A percentile compares a stretch with the other conserved stretches of the same genome.
phyloP scores from a whole-genome alignment of 2,329 filamentous ascomycete genomes.

The Pseudofabraea citricarpa region DNA sequence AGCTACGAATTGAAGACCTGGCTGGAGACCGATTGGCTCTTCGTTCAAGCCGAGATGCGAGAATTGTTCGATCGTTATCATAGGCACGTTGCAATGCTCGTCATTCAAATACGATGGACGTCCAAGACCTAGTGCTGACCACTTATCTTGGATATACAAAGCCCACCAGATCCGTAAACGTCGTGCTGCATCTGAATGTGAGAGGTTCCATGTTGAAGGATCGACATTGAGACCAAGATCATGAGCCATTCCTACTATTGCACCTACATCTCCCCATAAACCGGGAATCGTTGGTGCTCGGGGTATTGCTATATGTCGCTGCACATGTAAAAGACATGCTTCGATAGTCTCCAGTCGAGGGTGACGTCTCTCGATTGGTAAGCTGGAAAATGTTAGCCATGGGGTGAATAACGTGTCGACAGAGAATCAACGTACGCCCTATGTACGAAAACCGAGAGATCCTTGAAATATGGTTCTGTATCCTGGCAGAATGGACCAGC shows the following conservation, averaged over 20 bases:
- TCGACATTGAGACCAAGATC: conserved; percentile 26
- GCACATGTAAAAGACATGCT: conserved; percentile 17
- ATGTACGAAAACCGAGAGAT: conserved; percentile 14
- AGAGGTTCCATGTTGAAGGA: conserved; percentile 22
- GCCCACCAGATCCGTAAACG: conserved; percentile 59
- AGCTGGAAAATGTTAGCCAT: conserved; percentile 7
- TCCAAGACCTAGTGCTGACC: conserved; percentile 52
- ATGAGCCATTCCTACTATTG: conserved; percentile 20
- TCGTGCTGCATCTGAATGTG: conserved; percentile 20
- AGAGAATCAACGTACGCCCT: conserved; percentile 13
- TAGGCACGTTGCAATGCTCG: conserved; percentile 25
- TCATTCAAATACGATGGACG: conserved; percentile 40
- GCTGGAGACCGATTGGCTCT: conserved; percentile 16
- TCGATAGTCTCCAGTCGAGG: conserved; percentile 21
- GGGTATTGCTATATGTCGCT: conserved; percentile 12
- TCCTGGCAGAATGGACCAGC: conserved; percentile 18
- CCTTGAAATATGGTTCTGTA: conserved; percentile 9
- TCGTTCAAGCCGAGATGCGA: conserved; percentile 22
- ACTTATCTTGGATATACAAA: conserved; percentile 61
- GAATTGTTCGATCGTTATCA: conserved; percentile 40
- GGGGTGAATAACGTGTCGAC: not conserved
- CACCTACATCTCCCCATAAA: conserved; percentile 12
- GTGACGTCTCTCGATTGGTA: conserved; percentile 19
- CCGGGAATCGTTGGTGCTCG: conserved; percentile 10
- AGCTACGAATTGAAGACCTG: conserved; percentile 37